Base-by-base conservation (phyloP, 1,139 yeast species). In the Candida tropicalis region DNA sequence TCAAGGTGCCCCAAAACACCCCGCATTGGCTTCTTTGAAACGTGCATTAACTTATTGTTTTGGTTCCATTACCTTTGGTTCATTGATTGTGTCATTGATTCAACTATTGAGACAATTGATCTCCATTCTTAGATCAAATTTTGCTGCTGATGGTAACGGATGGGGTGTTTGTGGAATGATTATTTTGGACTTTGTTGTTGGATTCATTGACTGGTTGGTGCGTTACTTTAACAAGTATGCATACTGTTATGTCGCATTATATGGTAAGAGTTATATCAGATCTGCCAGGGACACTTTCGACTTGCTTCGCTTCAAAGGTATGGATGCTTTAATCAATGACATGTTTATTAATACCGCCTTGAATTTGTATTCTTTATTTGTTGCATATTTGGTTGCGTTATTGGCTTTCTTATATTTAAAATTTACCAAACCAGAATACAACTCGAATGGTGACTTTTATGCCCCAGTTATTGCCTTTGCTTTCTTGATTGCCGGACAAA, bases 181-280 rank as follows among this genome's bases (percentile, higher is more conserved):
- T 50, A 65, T 79, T 35, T 66, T 84, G 37, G 89, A 84, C 53
- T 77, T 83, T 63, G 55, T 87, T 35, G 70, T 84, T 39, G 77
- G 81, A 9, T 70, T 86, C 41, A 63, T 90, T 39, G 89, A 88
- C 53, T 87, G 96, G 89, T 58, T 86, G 55, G 87, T 87, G 20
- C 76, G 83, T 52, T 91, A 87, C 71, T 90, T 91, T 69, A 90
- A 91, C 67, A 93, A 87, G 59, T 91, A 89, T 59, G 96, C 97
- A 10, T 88, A 87, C 62, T 84, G 95, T 31, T 89, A 84, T 57
- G 76, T 91, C 56, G 96, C 97, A 0, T 75, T 91, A 34, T 91
- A 89, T 61, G 97, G 97, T 44, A 84, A 84, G 56, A 73, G 82
- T 28, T 91, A 90, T 58, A 59, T 87, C 41, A 72, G 74, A 25